A percentile compares a stretch with the other conserved stretches of the same genome.
Conservation (phyloP, 257 asterid species). For the Anisodus tanguticus region DNA sequence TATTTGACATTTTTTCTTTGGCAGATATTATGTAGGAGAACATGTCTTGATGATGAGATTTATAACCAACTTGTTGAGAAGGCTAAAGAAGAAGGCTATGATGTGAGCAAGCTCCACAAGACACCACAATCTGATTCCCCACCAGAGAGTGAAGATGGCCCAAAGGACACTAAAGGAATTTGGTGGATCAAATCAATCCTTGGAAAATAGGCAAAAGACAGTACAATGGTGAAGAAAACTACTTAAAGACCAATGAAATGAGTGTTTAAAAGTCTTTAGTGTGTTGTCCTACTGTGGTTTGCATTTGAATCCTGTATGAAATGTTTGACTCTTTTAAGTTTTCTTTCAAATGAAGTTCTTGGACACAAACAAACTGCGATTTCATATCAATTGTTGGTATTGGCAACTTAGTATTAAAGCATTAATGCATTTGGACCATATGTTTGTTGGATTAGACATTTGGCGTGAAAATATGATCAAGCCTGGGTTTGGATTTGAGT, state of each 20-base stretch:
- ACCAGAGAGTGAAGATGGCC: slow-evolving; percentile 50
- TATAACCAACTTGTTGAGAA: slow-evolving; percentile 60
- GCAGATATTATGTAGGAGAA: slow-evolving; percentile 65
- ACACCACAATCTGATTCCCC: slow-evolving; percentile 69
- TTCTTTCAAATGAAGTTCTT: neutral
- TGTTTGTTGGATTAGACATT: too few species aligned
- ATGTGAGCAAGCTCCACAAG: slow-evolving; percentile 70
- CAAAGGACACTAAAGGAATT: slow-evolving; percentile 60
- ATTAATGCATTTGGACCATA: neutral
- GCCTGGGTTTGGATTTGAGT: neutral
- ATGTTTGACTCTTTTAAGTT: too few species aligned
- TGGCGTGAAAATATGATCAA: too few species aligned
- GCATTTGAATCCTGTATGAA: neutral
- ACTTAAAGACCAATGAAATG: neutral
- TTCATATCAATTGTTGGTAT: neutral
- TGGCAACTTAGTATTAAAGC: neutral
- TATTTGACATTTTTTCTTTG: neutral
- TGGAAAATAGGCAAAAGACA: slow-evolving; percentile 46
- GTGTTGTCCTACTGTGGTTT: neutral
- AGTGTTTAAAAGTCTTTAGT: neutral
- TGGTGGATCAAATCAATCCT: slow-evolving; percentile 94
- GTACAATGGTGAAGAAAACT: neutral
- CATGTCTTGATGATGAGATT: slow-evolving; percentile 55
- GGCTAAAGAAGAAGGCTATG: slow-evolving; percentile 73
- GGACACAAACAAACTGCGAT: neutral